phyloP scores from a whole-genome alignment of 2,329 filamentous ascomycete species.

The Talaromyces pinophilus region DNA sequence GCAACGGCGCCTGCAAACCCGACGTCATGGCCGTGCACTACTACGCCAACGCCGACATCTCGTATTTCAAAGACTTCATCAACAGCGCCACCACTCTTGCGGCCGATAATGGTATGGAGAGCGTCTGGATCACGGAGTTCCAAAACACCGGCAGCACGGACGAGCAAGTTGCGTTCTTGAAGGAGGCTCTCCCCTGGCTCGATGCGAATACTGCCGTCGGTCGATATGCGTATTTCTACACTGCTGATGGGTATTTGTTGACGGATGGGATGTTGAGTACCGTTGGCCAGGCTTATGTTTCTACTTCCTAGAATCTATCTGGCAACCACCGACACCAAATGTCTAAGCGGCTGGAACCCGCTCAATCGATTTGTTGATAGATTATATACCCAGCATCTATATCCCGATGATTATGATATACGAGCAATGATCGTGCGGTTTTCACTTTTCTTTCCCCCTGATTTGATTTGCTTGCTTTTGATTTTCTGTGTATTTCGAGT shows the following conservation, averaged over 20 bases:
- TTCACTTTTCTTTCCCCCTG: not conserved
- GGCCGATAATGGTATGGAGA: conserved; percentile 35
- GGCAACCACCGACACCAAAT: not conserved
- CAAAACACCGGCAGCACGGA: conserved; percentile 34
- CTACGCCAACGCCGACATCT: conserved; percentile 36
- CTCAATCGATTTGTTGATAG: conserved; percentile 1
- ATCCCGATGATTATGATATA: conserved; percentile 7
- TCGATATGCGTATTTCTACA: conserved; percentile 48
- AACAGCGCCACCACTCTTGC: conserved; percentile 39
- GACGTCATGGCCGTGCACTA: conserved; percentile 49
- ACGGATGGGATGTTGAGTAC: conserved; percentile 30
- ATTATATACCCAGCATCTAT: conserved; percentile 1
- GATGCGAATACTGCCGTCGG: conserved; percentile 41
- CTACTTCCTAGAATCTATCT: conserved; percentile 10
- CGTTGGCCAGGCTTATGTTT: conserved; percentile 35
- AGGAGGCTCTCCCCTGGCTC: conserved; percentile 42
- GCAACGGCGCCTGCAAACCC: conserved; percentile 40
- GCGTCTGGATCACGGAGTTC: conserved; percentile 52
- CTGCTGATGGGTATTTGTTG: conserved; percentile 37
- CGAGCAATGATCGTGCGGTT: not conserved
- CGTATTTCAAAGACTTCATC: conserved; percentile 28
- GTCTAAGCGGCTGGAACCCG: conserved; percentile 6
- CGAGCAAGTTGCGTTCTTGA: conserved; percentile 39
- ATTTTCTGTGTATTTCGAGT: not conserved
- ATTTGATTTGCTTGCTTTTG: not conserved